Evolutionary conservation across 2,329 filamentous ascomycete genomes (phyloP), one percentile per base, ranked within the genome.

Genomic region (Talaromyces sp.): DNA sequence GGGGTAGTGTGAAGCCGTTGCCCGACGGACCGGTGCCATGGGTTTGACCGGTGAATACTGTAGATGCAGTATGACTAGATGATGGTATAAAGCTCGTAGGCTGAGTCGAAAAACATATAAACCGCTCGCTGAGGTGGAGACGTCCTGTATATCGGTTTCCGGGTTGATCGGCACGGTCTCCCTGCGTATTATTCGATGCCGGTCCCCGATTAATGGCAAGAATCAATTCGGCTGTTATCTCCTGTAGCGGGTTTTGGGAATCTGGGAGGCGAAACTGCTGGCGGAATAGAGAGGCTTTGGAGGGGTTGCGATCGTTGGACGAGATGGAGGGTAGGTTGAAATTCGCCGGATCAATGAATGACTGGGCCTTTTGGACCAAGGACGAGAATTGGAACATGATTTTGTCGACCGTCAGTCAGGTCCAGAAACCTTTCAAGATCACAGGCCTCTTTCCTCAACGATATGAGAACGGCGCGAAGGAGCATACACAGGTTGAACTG

Each of bases 51-150:
- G 91, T 95, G 75, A 95, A 97, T 59, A 85, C 84, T 48, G 88
- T 90, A 19, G 91, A 92, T 0, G 88, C 87, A 62, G 85, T 87
- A 19, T 88, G 85, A 72, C 86, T 96, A 15, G 93, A 88, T 0
- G 88, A 87, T 62, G 86, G 86, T 41, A 89, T 74, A 74, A 97
- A 97, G 77, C 91, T 95, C 9, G 91, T 89, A 15, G 90, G 87
- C 54, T 94, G 90, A 7, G 94, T 97, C 0, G 92, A 97, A 79
- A 99, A 99, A 80, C 92, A 97, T 66, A 99, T 85, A 75, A 89
- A 99, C 66, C 89, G 84, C 77, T 99, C 93, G 73, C 91, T 97
- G 63, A 99, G 79, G 72, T 99, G 93, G 54, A 99, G 83, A 74
- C 92, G 92, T 53, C 94, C 94, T 22, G 87, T 86, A 78, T 99